These are phyloP conservation scores for Cavenderia fasciculata DNA, from an alignment of 78 protist species.

Conservation along the genomic window DNA sequence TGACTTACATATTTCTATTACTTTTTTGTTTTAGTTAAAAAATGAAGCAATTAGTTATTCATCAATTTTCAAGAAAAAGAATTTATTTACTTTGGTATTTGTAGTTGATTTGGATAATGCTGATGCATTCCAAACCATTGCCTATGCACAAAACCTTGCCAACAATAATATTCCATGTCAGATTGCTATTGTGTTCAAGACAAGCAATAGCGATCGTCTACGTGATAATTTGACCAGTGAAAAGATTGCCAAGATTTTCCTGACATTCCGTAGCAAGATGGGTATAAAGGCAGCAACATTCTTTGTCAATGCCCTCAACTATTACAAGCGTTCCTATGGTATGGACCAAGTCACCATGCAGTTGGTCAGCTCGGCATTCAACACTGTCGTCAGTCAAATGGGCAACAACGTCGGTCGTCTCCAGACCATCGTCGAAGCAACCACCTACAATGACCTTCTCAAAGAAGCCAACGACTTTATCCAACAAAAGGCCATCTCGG, in stretches of 20 bases:
- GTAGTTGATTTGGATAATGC: constrained; percentile 8
- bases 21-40: too few relatives aligned
- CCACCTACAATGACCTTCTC: background rate
- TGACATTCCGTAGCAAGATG: background rate
- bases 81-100: constrained; percentile 3
- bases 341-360: background rate
- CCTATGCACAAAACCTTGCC: background rate
- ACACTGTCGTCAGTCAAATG: constrained; percentile 30
- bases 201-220: background rate
- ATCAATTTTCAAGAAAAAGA: constrained; percentile 15
- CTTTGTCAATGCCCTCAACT: constrained; percentile 40
- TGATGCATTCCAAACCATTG: background rate
- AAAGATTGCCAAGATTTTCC: constrained; percentile 11
- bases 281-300: constrained; percentile 38
- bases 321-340: background rate
- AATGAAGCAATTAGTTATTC: too few relatives aligned
- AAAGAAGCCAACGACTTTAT: background rate
- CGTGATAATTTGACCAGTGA: background rate
- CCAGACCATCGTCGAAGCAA: background rate
- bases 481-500: background rate
- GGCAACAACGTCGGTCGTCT: constrained; percentile 1
- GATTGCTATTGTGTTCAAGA: constrained; percentile 5
- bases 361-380: background rate
- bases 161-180: constrained; percentile 16
- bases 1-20: too few relatives aligned